A percentile compares a stretch with the other conserved stretches of the same genome.
phyloP scores from a whole-genome alignment of 352 stramenopile species.

The Phytophthora hybrid region DNA sequence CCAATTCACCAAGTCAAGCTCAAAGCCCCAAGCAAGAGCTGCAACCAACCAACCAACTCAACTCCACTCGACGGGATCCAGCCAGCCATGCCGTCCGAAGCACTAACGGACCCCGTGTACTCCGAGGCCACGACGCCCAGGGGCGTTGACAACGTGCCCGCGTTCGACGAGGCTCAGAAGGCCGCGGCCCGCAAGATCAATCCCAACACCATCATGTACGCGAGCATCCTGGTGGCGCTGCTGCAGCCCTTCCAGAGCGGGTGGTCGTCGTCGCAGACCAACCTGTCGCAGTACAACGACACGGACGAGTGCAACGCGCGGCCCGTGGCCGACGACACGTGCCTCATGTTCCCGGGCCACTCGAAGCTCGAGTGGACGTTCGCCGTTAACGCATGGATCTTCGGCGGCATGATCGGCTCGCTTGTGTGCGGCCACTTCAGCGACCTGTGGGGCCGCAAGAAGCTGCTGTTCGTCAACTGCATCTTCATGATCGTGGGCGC shows the following conservation, averaged over 20 bases:
- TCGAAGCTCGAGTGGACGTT: slow-evolving; percentile 17
- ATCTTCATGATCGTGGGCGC: slow-evolving; percentile 47
- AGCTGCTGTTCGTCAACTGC: slow-evolving; percentile 39
- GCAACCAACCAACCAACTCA: not conserved
- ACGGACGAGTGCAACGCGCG: too few relatives aligned
- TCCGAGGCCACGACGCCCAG: slow-evolving; percentile 27
- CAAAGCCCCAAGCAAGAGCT: not conserved
- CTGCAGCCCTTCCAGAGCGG: slow-evolving; percentile 57
- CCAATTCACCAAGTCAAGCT: slow-evolving; percentile 20
- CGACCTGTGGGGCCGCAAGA: slow-evolving; percentile 34
- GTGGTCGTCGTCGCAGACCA: slow-evolving; percentile 63
- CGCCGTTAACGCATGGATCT: slow-evolving; percentile 50
- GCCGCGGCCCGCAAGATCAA: slow-evolving; percentile 29
- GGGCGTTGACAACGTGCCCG: slow-evolving; percentile 17
- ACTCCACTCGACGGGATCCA: not conserved
- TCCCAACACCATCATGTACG: slow-evolving; percentile 50
- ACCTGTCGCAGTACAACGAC: slow-evolving; percentile 18
- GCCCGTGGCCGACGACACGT: too few relatives aligned
- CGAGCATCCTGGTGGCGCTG: slow-evolving; percentile 43
- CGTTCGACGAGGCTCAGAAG: slow-evolving; percentile 29
- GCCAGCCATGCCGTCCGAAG: slow-evolving; percentile 23
- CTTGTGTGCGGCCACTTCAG: slow-evolving; percentile 46
- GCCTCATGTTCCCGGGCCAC: too few relatives aligned
- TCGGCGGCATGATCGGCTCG: slow-evolving; percentile 59
- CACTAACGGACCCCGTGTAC: slow-evolving; percentile 24